These are phyloP conservation scores for Exutisphaerella laricina DNA, from an alignment of 2,329 filamentous ascomycete species.

Conservation along the genomic window DNA sequence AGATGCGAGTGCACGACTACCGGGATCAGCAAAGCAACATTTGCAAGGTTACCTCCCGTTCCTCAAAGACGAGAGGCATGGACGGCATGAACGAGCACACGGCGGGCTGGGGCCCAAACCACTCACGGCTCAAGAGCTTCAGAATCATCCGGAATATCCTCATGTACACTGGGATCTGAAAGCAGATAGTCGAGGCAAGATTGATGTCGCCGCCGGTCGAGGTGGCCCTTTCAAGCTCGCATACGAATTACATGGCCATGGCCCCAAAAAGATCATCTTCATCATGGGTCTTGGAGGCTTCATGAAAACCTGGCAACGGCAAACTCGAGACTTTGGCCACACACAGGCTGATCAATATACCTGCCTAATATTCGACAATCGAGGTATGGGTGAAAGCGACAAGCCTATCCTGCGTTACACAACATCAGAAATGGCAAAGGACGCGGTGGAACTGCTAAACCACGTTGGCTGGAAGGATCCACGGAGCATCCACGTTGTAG, in stretches of 20 bases:
- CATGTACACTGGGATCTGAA: conserved; percentile 64
- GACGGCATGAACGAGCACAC: conserved; percentile 17
- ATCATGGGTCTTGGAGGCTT: conserved; percentile 73
- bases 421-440: conserved; percentile 77
- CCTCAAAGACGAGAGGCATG: conserved; percentile 8
- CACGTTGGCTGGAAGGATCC: conserved; percentile 62
- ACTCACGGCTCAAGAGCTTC: conserved; percentile 53
- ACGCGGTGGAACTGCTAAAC: conserved; percentile 63
- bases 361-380: conserved; percentile 74
- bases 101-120: conserved; percentile 25
- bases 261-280: conserved; percentile 65
- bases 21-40: conserved; percentile 2
- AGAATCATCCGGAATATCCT: conserved; percentile 60
- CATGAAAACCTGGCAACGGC: conserved; percentile 70
- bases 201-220: conserved; percentile 61
- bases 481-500: conserved; percentile 61
- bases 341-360: conserved; percentile 61
- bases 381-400: conserved; percentile 74
- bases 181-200: conserved; percentile 56
- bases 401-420: conserved; percentile 74
- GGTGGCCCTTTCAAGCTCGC: conserved; percentile 71
- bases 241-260: conserved; percentile 75
- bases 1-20: conserved; percentile 7
- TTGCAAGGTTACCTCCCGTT: conserved; percentile 3
- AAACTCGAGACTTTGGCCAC: conserved; percentile 78